Conservation (phyloP, 768 basidiomycete species). For the Mycena latifolia region DNA sequence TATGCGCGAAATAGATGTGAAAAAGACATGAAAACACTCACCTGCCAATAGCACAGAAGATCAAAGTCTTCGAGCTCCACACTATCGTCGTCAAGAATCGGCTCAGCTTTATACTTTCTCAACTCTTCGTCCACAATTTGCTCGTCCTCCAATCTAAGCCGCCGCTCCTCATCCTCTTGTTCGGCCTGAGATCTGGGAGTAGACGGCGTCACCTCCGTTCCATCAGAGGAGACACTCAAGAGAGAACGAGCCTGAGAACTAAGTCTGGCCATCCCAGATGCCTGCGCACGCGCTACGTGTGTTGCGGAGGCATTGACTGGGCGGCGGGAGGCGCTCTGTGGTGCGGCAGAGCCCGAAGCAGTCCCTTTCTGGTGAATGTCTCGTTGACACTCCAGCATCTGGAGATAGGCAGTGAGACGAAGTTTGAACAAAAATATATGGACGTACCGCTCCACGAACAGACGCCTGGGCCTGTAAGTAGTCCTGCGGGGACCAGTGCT, state of each 20-base stretch:
- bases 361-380: background rate
- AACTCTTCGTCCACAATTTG: background rate
- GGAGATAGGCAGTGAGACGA: background rate
- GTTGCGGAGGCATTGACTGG: background rate
- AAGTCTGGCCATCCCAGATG: background rate
- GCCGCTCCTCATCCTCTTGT: background rate
- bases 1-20: background rate
- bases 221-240: background rate
- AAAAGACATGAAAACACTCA: background rate
- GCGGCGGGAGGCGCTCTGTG: background rate
- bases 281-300: background rate
- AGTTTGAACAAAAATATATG: background rate
- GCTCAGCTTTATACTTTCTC: background rate
- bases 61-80: background rate
- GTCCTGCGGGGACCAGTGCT: conserved; percentile 9
- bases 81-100: background rate
- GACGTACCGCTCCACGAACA: background rate
- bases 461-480: background rate
- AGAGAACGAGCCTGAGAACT: background rate
- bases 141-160: background rate
- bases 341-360: background rate
- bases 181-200: background rate
- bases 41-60: background rate
- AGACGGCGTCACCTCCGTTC: background rate
- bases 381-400: conserved; percentile 20